Percentiles rank a stretch among this genome's conserved stretches.
These are phyloP conservation scores for Pseudopyrenochaeta lycopersici DNA, from an alignment of 2,329 filamentous ascomycete species.

Conservation along the genomic window DNA sequence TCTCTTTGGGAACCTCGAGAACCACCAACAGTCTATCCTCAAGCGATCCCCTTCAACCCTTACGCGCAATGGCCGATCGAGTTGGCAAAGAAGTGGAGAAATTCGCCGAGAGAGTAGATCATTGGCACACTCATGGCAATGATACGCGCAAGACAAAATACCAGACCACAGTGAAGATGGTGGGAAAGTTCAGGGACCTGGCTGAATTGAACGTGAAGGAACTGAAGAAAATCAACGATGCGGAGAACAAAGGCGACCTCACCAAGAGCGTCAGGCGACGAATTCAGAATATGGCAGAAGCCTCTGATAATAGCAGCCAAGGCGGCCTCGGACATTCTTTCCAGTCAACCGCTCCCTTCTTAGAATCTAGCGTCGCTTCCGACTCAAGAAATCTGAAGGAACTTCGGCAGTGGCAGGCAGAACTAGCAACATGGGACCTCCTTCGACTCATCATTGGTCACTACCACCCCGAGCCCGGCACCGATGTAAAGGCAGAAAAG, in stretches of 20 bases:
- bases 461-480: slow-evolving; percentile 59
- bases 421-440: slow-evolving; percentile 91
- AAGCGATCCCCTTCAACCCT: slow-evolving; percentile 63
- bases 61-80: slow-evolving; percentile 71
- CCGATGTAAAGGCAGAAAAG: slow-evolving; percentile 43
- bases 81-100: slow-evolving; percentile 84
- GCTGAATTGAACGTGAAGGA: slow-evolving; percentile 60
- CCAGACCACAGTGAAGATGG: slow-evolving; percentile 50
- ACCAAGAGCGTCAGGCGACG: slow-evolving; percentile 43
- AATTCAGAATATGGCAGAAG: slow-evolving; percentile 41
- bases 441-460: slow-evolving; percentile 78
- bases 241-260: slow-evolving; percentile 46
- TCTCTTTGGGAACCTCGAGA: slow-evolving; percentile 23
- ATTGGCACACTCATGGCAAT: slow-evolving; percentile 60
- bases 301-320: slow-evolving; percentile 16
- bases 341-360: slow-evolving; percentile 24
- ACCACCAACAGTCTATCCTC: slow-evolving; percentile 18
- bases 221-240: slow-evolving; percentile 55
- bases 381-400: slow-evolving; percentile 56
- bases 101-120: slow-evolving; percentile 84
- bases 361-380: slow-evolving; percentile 20
- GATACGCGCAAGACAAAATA: slow-evolving; percentile 62
- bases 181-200: slow-evolving; percentile 57
- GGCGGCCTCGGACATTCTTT: slow-evolving; percentile 26
- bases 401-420: slow-evolving; percentile 75